Conservation (phyloP, 1,284 basidiomycete species). For the Phellopilus nigrolimitatus region DNA sequence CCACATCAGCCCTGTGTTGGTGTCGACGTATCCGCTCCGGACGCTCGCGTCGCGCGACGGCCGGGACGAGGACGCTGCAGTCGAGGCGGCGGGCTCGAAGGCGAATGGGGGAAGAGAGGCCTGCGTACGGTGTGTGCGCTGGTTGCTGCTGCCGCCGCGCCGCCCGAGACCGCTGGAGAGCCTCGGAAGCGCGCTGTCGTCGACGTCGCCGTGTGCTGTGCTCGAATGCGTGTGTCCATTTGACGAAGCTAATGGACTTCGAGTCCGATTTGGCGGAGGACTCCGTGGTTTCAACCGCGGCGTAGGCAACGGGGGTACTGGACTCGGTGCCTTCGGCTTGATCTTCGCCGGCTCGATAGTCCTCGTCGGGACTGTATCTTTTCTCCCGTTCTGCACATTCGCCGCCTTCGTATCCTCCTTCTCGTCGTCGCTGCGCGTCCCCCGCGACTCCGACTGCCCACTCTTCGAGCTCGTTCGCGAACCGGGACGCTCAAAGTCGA, state of each 20-base stretch:
- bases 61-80: neutral
- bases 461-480: conserved; percentile 24
- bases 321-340: conserved; percentile 15
- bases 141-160: conserved; percentile 3
- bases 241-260: conserved; percentile 13
- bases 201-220: conserved; percentile 6
- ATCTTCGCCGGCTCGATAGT: neutral
- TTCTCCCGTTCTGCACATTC: neutral
- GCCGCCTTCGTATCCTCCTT: conserved; percentile 1
- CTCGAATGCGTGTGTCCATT: conserved; percentile 3
- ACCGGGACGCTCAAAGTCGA: conserved; percentile 65
- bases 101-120: conserved; percentile 12
- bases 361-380: neutral
- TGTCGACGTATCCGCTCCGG: conserved; percentile 15
- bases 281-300: conserved; percentile 10
- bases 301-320: conserved; percentile 13
- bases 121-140: conserved; percentile 3
- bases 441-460: conserved; percentile 14
- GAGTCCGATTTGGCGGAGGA: conserved; percentile 13
- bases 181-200: conserved; percentile 17
- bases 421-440: conserved; percentile 17
- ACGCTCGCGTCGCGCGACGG: conserved; percentile 3
- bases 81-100: conserved; percentile 14
- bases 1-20: conserved; percentile 35
- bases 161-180: conserved; percentile 15